Conservation (phyloP, 305 asterid genomes). For the Galium porrigens region DNA sequence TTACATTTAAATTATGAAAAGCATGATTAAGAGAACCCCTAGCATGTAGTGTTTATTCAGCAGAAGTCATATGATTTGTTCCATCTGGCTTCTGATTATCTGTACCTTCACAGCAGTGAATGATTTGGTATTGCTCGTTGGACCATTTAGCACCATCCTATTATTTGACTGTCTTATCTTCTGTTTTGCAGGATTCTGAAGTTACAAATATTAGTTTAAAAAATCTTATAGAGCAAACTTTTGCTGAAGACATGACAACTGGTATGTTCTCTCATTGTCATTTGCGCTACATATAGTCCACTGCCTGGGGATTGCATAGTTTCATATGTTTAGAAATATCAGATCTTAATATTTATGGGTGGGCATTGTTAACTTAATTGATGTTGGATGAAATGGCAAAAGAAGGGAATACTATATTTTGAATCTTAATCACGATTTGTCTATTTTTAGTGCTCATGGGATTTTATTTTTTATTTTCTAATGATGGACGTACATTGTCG, state of each 20-base stretch:
- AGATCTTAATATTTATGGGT: not conserved
- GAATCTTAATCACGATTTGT: not conserved
- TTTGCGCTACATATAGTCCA: not conserved
- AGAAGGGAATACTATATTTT: not conserved
- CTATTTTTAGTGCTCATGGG: not conserved
- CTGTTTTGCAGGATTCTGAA: conserved; percentile 44
- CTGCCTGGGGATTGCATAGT: not conserved
- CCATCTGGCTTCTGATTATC: not conserved
- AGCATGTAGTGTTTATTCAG: not conserved
- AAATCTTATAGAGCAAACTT: conserved; percentile 47
- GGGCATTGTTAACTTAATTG: not conserved
- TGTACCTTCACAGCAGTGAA: not conserved
- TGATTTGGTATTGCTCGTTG: not conserved
- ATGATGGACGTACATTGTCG: not conserved
- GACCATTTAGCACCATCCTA: not conserved
- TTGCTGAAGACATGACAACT: conserved; percentile 71
- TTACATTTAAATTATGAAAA: not conserved
- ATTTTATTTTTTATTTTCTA: not conserved
- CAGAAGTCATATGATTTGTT: not conserved
- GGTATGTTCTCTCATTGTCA: conserved; percentile 29
- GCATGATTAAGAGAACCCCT: not conserved
- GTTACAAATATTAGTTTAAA: conserved; percentile 28
- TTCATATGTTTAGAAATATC: not conserved
- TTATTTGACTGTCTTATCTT: conserved; percentile 2
- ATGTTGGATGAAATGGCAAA: conserved; percentile 3